Evolutionary conservation across 495 filamentous ascomycete genomes (phyloP), one percentile per base, ranked within the genome.

Genomic region (Hypoxylon trugodes): DNA sequence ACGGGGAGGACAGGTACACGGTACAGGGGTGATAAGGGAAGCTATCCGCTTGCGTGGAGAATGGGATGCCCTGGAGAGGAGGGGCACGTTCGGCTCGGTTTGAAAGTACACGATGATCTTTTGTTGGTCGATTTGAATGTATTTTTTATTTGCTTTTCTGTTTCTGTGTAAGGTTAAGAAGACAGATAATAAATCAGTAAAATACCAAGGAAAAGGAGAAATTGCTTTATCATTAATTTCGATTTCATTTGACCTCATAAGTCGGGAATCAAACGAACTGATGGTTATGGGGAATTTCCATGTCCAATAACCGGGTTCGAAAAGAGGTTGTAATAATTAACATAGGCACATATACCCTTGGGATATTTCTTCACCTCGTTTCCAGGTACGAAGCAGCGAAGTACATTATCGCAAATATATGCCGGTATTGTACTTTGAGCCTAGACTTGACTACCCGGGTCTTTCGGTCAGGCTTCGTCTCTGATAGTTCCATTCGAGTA

Each of bases 291-390:
- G 45, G 40, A 57, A 26, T n/a, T 19, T n/a, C 12, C 18, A 41
- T 40, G 47, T 33, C 63, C 52, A 66, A 61, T 61, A 42, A 58
- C 63, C 57, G 21, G 63, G 57, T 61, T 61, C 46, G 24, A 61
- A 58, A 40, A 53, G 63, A 66, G 21, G 46, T 26, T 53, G 51
- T 32, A 61, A 66, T 66, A 66, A 66, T 47, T 66, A 66, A 61
- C 19, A 61, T 38, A 19, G 24, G 12, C 51, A 66, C 47, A 61
- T 66, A 66, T 66, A 61, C 37, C 51, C 51, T 36, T 43, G 12
- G 22, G 37, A 16, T 38, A 38, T 7, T 40, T 16, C 24, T 2
- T 5, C 24, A 22, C 38, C 18, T 22, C 21, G 18, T 12, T 42
- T 10, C 4, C 24, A 15, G 38, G 18, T 42, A 21, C 6, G 12